Evolutionary conservation across 2,329 filamentous ascomycete species (phyloP).

Genomic region (Colletotrichum noveboracense): DNA sequence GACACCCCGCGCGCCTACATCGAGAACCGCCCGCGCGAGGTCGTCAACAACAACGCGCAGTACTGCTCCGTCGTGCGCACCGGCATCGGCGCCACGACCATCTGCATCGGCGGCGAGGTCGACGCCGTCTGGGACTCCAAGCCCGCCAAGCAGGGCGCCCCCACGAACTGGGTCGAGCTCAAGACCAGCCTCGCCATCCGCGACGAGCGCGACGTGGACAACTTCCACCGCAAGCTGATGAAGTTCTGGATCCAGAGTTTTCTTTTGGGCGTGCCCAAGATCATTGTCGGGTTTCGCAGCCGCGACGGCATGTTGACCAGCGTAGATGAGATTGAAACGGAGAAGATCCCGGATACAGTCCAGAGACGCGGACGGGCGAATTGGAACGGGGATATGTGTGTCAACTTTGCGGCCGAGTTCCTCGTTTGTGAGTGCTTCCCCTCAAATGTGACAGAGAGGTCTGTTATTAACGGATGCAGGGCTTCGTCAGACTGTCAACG

Average conservation of each 20-base stretch:
- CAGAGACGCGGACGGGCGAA: slow-evolving; percentile 66
- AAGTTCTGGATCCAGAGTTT: slow-evolving; percentile 99
- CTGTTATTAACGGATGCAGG: slow-evolving; percentile 46
- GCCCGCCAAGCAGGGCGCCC: slow-evolving; percentile 65
- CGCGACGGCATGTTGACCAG: slow-evolving; percentile 73
- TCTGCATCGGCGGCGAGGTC: slow-evolving; percentile 92
- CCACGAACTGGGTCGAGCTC: slow-evolving; percentile 91
- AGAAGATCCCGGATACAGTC: slow-evolving; percentile 77
- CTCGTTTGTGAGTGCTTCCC: slow-evolving; percentile 68
- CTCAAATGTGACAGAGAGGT: not conserved
- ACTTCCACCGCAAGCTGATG: slow-evolving; percentile 88
- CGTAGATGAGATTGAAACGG: slow-evolving; percentile 81
- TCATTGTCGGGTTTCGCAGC: slow-evolving; percentile 88
- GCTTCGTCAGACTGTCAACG: slow-evolving; percentile 65
- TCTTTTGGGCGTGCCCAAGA: slow-evolving; percentile 87
- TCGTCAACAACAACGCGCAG: slow-evolving; percentile 89
- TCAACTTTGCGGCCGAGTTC: slow-evolving; percentile 84
- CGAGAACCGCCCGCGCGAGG: slow-evolving; percentile 71
- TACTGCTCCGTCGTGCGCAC: slow-evolving; percentile 96
- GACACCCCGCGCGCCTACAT: slow-evolving; percentile 78
- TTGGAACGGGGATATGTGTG: slow-evolving; percentile 94
- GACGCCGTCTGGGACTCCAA: slow-evolving; percentile 92
- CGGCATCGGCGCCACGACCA: slow-evolving; percentile 74
- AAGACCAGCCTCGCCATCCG: slow-evolving; percentile 84
- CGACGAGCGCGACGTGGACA: slow-evolving; percentile 70